Evolutionary conservation across 805 yeast genomes (phyloP).

Genomic region (Candida manassasensis): DNA sequence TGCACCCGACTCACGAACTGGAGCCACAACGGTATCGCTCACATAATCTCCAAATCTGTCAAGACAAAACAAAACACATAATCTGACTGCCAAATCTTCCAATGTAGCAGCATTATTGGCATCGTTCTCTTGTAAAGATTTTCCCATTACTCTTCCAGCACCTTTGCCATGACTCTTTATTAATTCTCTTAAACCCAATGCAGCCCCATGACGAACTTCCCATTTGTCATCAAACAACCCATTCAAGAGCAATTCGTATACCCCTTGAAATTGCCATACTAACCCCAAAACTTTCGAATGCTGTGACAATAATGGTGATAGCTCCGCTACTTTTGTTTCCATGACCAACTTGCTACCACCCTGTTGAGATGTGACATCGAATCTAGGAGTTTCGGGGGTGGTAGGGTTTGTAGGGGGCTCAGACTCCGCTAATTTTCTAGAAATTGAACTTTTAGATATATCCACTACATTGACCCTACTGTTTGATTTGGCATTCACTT

Average conservation of each 20-base stretch:
- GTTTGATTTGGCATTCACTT: conserved; percentile 55
- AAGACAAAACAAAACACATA: conserved; percentile 81
- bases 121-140: conserved; percentile 57
- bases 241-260: conserved; percentile 72
- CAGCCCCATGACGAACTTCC: conserved; percentile 96
- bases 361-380: conserved; percentile 71
- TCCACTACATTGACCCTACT: conserved; percentile 53
- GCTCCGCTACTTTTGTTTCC: conserved; percentile 65
- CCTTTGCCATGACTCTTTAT: conserved; percentile 76
- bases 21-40: conserved; percentile 96
- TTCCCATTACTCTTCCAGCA: conserved; percentile 76
- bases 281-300: conserved; percentile 68
- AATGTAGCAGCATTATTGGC: conserved; percentile 60
- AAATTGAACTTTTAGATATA: conserved; percentile 65
- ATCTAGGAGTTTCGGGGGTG: conserved; percentile 26
- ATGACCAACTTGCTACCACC: conserved; percentile 80
- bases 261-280: conserved; percentile 93
- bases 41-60: conserved; percentile 97
- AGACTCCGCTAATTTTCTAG: conserved; percentile 46
- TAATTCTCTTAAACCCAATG: conserved; percentile 85
- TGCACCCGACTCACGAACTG: conserved; percentile 94
- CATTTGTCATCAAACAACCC: conserved; percentile 82
- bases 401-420: conserved; percentile 18
- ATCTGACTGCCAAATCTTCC: conserved; percentile 82
- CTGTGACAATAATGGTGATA: conserved; percentile 64